Conservation (phyloP, 2,329 filamentous ascomycete genomes). For the Chaetomium strumarium region DNA sequence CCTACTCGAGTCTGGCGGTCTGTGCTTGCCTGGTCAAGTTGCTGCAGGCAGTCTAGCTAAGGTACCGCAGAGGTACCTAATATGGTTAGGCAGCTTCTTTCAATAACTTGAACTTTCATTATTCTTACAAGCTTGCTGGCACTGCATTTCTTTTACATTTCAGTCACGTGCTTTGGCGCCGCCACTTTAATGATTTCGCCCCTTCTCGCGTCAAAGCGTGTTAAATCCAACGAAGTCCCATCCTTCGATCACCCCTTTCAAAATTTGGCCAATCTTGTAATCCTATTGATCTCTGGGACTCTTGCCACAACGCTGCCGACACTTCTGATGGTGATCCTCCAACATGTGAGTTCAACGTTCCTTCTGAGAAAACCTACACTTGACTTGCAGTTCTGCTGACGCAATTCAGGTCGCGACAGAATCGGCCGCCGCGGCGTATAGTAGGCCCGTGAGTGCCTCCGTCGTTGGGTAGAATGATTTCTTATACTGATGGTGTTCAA, state of each 20-base stretch:
- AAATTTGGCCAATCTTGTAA: background rate
- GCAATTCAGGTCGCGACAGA: conserved; percentile 20
- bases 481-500: conserved; percentile 3
- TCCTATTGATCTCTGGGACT: background rate
- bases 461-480: background rate
- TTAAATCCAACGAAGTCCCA: conserved; percentile 1
- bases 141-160: background rate
- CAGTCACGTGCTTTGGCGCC: conserved; percentile 25
- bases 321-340: background rate
- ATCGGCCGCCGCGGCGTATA: conserved; percentile 26
- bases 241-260: background rate
- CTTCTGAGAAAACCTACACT: background rate
- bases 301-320: too few relatives aligned
- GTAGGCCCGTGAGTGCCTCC: conserved; percentile 29
- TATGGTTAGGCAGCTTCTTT: too few relatives aligned
- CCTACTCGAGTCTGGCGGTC: too few relatives aligned
- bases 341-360: conserved; percentile 11
- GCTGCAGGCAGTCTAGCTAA: too few relatives aligned
- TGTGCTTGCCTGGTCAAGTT: too few relatives aligned
- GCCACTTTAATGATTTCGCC: conserved; percentile 22
- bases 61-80: too few relatives aligned
- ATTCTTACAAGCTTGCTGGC: too few relatives aligned
- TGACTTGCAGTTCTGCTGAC: conserved; percentile 1
- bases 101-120: too few relatives aligned
- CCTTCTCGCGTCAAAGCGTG: conserved; percentile 25